Evolutionary conservation across 371 early-diverging fungal genomes (phyloP).

Genomic region (Entomophthora muscae): DNA sequence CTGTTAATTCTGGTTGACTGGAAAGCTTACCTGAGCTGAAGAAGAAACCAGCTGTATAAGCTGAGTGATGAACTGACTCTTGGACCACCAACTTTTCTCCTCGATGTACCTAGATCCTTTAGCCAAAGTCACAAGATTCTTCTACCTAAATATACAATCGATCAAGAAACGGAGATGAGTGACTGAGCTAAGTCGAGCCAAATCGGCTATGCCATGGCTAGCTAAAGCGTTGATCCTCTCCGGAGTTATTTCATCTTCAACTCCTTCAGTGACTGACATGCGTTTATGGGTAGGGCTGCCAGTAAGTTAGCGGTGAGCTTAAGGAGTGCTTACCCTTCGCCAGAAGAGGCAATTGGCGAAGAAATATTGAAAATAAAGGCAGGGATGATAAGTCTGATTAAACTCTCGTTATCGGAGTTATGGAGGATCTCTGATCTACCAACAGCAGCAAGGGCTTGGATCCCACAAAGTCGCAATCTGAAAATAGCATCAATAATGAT

Average conservation of each 20-base stretch:
- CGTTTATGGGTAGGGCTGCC: not conserved
- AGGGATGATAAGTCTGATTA: conserved; percentile 33
- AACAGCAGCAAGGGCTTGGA: conserved; percentile 28
- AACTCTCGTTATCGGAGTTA: conserved; percentile 27
- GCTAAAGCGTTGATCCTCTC: conserved; percentile 5
- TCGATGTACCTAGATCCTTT: not conserved
- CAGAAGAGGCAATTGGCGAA: conserved; percentile 14
- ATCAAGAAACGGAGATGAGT: not conserved
- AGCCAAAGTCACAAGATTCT: too few relatives aligned
- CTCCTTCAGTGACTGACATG: not conserved
- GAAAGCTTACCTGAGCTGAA: conserved; percentile 7
- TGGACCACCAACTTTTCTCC: conserved; percentile 5
- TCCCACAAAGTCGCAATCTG: conserved; percentile 34
- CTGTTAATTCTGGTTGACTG: not conserved
- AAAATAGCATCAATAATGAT: not conserved
- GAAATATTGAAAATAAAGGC: conserved; percentile 27
- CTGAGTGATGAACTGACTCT: conserved; percentile 1
- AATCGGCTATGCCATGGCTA: conserved; percentile 13
- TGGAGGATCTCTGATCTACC: conserved; percentile 31
- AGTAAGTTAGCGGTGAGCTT: not conserved
- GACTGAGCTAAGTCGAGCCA: not conserved
- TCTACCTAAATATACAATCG: conserved; percentile 6
- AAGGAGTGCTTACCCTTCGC: conserved; percentile 13
- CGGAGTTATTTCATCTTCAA: conserved; percentile 7
- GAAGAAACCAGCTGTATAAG: conserved; percentile 1